These are phyloP conservation scores for Sergeia podlipaevii DNA, from an alignment of 208 protist genomes.

Conservation along the genomic window DNA sequence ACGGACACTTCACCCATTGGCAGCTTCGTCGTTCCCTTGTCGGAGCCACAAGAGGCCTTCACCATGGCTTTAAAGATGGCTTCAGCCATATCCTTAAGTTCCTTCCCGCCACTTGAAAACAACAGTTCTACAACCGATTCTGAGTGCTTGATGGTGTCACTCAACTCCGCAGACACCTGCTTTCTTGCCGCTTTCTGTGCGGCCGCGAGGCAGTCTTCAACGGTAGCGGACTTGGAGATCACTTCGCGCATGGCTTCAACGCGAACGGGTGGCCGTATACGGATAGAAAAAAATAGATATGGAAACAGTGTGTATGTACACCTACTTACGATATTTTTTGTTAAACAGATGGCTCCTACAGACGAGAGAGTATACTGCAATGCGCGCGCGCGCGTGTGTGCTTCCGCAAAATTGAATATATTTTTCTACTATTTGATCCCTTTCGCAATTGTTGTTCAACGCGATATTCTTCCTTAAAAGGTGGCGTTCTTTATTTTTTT, in stretches of 20 bases:
- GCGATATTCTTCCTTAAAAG: too few species aligned
- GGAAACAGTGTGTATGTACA: too few species aligned
- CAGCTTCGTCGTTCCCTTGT: slow-evolving; percentile 62
- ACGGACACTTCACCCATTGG: slow-evolving; percentile 53
- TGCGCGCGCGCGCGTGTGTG: too few species aligned
- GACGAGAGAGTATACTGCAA: too few species aligned
- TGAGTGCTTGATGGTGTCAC: slow-evolving; percentile 11
- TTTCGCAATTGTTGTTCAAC: too few species aligned
- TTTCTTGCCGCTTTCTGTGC: slow-evolving; percentile 61
- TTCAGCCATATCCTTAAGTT: slow-evolving; percentile 31
- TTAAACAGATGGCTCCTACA: too few species aligned
- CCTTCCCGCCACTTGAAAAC: slow-evolving; percentile 27
- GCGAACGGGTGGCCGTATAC: not conserved
- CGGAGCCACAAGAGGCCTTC: slow-evolving; percentile 67
- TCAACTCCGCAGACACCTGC: slow-evolving; percentile 33
- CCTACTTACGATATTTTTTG: too few species aligned
- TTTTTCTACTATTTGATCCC: too few species aligned
- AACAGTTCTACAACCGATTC: slow-evolving; percentile 29
- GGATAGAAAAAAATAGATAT: too few species aligned
- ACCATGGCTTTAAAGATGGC: slow-evolving; percentile 62
- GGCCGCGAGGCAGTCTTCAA: slow-evolving; percentile 56
- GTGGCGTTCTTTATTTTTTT: too few species aligned
- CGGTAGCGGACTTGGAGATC: slow-evolving; percentile 16
- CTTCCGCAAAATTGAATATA: too few species aligned
- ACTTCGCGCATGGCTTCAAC: not conserved